Evolutionary conservation across 2,329 filamentous ascomycete genomes (phyloP).

Genomic region (Didymella pomorum): DNA sequence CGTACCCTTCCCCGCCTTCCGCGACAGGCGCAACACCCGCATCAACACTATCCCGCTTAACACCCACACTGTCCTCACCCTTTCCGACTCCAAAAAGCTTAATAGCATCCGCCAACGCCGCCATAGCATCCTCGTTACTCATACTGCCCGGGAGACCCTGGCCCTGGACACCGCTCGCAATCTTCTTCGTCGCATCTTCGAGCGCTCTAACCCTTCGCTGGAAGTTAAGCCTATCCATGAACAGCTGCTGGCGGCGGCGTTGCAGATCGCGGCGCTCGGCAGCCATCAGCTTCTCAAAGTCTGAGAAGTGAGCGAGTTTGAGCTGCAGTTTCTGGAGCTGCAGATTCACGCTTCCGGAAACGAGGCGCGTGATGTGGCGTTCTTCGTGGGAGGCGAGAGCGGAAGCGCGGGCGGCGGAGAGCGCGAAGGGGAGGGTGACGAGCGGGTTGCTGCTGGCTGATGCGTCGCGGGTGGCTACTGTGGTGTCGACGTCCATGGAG

Average conservation of each 20-base stretch:
- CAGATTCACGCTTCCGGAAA: slow-evolving; percentile 90
- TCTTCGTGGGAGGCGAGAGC: slow-evolving; percentile 95
- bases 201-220: slow-evolving; percentile 85
- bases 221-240: slow-evolving; percentile 89
- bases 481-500: slow-evolving; percentile 67
- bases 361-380: slow-evolving; percentile 91
- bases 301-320: slow-evolving; percentile 94
- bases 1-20: slow-evolving; percentile 46
- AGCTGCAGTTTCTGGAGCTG: slow-evolving; percentile 95
- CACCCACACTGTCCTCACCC: slow-evolving; percentile 47
- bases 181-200: slow-evolving; percentile 74
- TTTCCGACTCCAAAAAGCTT: slow-evolving; percentile 47
- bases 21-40: slow-evolving; percentile 39
- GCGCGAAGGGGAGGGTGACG: slow-evolving; percentile 82
- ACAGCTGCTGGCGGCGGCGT: slow-evolving; percentile 88
- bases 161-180: slow-evolving; percentile 39
- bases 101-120: slow-evolving; percentile 47
- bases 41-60: slow-evolving; percentile 41
- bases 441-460: slow-evolving; percentile 53
- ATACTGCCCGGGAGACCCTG: slow-evolving; percentile 44
- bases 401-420: slow-evolving; percentile 84
- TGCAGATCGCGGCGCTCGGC: slow-evolving; percentile 94
- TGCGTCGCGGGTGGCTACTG: slow-evolving; percentile 39
- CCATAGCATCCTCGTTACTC: slow-evolving; percentile 45
- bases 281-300: slow-evolving; percentile 91